phyloP scores from a whole-genome alignment of 306 rosid species.

The apple (Malus domestica) region ASM211411v1 NC_041793.1:38758001-38758500 shows the following conservation, averaged over 20 bases:
- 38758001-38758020: conserved; percentile 59
- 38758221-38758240: not conserved
- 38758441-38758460: no score
- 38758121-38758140: conserved; percentile 68
- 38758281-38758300: conserved; percentile 37
- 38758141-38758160: conserved; percentile 52
- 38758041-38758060: conserved; percentile 74
- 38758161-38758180: conserved; percentile 72
- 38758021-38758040: conserved; percentile 61
- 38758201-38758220: conserved; percentile 20
- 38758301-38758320: conserved; percentile 22
- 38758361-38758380: conserved; percentile 41
- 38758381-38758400: not conserved
- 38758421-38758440: no score
- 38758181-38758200: conserved; percentile 26
- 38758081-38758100: conserved; percentile 51
- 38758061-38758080: conserved; percentile 47
- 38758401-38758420: no score
- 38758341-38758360: conserved; percentile 49
- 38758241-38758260: conserved; percentile 22
- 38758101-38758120: conserved; percentile 70
- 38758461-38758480: no score
- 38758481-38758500: no score
- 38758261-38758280: conserved; percentile 20
- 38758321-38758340: conserved; percentile 10